Conservation (phyloP, 805 yeast species). For the Candida vaughaniae region DNA sequence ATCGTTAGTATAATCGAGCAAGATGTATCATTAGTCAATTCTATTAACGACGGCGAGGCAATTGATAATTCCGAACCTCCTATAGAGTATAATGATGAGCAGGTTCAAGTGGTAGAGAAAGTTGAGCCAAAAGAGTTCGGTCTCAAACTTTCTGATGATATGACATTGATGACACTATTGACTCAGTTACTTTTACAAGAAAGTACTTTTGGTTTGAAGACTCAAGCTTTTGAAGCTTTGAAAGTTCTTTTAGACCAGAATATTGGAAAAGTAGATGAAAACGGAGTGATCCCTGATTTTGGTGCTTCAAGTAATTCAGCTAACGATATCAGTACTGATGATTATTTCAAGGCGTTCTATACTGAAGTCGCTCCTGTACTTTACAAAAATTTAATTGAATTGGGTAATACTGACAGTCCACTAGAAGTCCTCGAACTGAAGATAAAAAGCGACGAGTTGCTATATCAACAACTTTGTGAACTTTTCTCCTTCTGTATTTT, state of each 20-base stretch:
- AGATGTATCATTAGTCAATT: conserved; percentile 63
- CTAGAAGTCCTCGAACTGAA: conserved; percentile 1
- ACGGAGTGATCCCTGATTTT: conserved; percentile 8
- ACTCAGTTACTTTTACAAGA: conserved; percentile 63
- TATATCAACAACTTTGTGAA: conserved; percentile 65
- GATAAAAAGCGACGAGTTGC: conserved; percentile 34
- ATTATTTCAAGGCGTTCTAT: conserved; percentile 62
- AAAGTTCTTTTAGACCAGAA: conserved; percentile 68
- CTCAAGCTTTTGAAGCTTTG: conserved; percentile 83
- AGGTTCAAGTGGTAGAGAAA: neutral
- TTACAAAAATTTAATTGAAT: conserved; percentile 48
- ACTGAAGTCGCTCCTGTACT: conserved; percentile 56
- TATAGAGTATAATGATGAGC: conserved; percentile 1
- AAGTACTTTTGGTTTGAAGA: conserved; percentile 65
- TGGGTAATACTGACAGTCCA: conserved; percentile 17
- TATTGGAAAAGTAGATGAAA: conserved; percentile 23
- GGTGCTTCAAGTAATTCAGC: conserved; percentile 1
- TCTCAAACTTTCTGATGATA: conserved; percentile 49
- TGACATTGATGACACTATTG: conserved; percentile 55
- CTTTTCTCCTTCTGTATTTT: conserved; percentile 64
- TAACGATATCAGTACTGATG: conserved; percentile 35
- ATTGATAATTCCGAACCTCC: conserved; percentile 32
- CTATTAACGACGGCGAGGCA: conserved; percentile 27
- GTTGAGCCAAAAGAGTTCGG: conserved; percentile 18
- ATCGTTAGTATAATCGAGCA: conserved; percentile 81